Conservation (phyloP, 352 stramenopile genomes). For the Phytophthora constricta region DNA sequence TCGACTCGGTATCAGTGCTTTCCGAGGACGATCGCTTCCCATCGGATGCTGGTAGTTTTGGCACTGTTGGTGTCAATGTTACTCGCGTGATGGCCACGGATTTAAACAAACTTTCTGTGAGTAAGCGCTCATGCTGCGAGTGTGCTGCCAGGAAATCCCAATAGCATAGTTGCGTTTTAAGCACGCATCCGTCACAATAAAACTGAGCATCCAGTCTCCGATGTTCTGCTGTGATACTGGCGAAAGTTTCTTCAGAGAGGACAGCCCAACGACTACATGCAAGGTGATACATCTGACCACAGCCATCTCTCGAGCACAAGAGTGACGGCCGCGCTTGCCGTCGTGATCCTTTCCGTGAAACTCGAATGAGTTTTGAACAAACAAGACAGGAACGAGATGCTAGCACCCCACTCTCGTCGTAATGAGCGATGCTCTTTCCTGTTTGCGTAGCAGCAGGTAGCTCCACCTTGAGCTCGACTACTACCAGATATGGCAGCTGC, state of each 20-base stretch:
- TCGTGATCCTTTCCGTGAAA: conserved; percentile 30
- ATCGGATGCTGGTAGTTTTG: neutral
- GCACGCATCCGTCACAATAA: conserved; percentile 54
- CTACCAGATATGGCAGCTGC: conserved; percentile 13
- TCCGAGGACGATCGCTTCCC: conserved; percentile 2
- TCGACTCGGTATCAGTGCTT: neutral
- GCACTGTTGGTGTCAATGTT: neutral
- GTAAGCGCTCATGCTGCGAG: conserved; percentile 36
- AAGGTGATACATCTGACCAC: conserved; percentile 67
- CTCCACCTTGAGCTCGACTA: conserved; percentile 1
- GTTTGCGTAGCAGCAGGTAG: neutral
- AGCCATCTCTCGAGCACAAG: conserved; percentile 55
- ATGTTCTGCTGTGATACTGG: conserved; percentile 1
- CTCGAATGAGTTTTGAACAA: conserved; percentile 58
- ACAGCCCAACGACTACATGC: conserved; percentile 69
- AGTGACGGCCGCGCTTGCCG: conserved; percentile 29
- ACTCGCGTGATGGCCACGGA: conserved; percentile 38
- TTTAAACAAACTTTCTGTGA: conserved; percentile 61
- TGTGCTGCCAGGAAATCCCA: conserved; percentile 73
- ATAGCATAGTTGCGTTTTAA: conserved; percentile 49
- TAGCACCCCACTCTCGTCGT: conserved; percentile 62
- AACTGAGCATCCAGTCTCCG: conserved; percentile 38
- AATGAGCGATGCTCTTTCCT: conserved; percentile 53
- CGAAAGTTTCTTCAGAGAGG: conserved; percentile 38
- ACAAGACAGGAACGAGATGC: conserved; percentile 55